Conservation (phyloP, 371 early-diverging fungal species). For the Umbelopsis sp. region DNA sequence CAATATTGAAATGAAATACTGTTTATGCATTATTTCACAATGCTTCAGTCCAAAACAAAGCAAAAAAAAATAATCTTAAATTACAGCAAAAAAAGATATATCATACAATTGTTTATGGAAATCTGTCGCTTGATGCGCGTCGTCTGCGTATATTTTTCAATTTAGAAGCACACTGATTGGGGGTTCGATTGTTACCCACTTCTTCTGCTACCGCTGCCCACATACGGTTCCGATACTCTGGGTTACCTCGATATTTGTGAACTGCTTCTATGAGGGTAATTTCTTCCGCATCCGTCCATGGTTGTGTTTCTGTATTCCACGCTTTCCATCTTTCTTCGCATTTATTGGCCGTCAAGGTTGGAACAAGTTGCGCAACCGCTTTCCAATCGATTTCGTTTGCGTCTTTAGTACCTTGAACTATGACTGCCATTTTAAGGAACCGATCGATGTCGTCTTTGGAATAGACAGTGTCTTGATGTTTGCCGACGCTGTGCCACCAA, state of each 20-base stretch:
- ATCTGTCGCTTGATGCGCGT: neutral
- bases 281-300: conserved; percentile 39
- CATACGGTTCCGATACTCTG: neutral
- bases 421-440: conserved; percentile 30
- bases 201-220: conserved; percentile 8
- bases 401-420: conserved; percentile 9
- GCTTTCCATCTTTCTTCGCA: conserved; percentile 34
- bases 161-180: neutral
- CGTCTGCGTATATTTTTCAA: neutral
- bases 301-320: conserved; percentile 24
- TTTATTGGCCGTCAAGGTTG: conserved; percentile 28
- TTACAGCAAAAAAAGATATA: neutral
- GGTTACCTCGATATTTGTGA: conserved; percentile 25
- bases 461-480: neutral
- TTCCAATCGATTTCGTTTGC: conserved; percentile 27
- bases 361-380: conserved; percentile 31
- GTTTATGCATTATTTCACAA: no score
- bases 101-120: neutral
- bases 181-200: neutral
- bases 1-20: no score
- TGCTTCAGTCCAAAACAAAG: no score
- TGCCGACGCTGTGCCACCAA: conserved; percentile 31
- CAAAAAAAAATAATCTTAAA: neutral
- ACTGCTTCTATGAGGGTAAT: conserved; percentile 38
- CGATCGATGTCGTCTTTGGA: conserved; percentile 42